These are phyloP conservation scores for Waitea zeae DNA, from an alignment of 1,284 basidiomycete genomes.

Conservation along the genomic window DNA sequence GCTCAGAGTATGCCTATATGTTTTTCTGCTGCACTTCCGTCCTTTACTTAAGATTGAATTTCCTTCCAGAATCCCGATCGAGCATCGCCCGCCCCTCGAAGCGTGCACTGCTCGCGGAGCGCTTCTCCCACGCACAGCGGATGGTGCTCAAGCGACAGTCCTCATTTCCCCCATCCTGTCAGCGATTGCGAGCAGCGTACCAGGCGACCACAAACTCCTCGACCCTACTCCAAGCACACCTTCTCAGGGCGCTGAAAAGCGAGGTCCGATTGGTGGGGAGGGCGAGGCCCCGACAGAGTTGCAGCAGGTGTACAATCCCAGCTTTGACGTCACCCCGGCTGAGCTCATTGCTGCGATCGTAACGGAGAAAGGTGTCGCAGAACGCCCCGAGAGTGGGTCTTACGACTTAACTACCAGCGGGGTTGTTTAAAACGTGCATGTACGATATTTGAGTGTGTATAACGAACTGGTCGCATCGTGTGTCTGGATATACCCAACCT, in stretches of 20 bases:
- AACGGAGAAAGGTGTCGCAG: slow-evolving; percentile 75
- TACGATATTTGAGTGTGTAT: no score
- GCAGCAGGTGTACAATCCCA: slow-evolving; percentile 72
- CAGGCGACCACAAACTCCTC: no score
- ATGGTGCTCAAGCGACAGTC: slow-evolving; percentile 39
- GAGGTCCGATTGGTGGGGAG: neutral
- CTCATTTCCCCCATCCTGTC: slow-evolving; percentile 46
- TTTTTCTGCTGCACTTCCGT: no score
- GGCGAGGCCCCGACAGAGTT: slow-evolving; percentile 18
- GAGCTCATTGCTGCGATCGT: slow-evolving; percentile 73
- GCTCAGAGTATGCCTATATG: slow-evolving; percentile 34
- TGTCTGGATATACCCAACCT: no score
- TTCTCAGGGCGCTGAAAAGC: neutral
- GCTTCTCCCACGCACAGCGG: slow-evolving; percentile 30
- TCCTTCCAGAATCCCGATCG: slow-evolving; percentile 65
- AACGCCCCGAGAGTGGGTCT: no score
- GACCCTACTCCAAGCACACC: neutral
- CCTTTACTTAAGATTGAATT: no score
- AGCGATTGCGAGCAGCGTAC: neutral
- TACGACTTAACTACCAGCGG: no score
- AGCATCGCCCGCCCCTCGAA: slow-evolving; percentile 74
- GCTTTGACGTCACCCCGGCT: slow-evolving; percentile 87
- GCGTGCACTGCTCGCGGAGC: slow-evolving; percentile 76
- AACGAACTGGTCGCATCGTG: no score
- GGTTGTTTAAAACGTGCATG: no score